Percentiles rank a stretch among this genome's conserved stretches.
Evolutionary conservation across 106 monocot genomes (phyloP).

Genomic region (Amphibolis antarctica): DNA sequence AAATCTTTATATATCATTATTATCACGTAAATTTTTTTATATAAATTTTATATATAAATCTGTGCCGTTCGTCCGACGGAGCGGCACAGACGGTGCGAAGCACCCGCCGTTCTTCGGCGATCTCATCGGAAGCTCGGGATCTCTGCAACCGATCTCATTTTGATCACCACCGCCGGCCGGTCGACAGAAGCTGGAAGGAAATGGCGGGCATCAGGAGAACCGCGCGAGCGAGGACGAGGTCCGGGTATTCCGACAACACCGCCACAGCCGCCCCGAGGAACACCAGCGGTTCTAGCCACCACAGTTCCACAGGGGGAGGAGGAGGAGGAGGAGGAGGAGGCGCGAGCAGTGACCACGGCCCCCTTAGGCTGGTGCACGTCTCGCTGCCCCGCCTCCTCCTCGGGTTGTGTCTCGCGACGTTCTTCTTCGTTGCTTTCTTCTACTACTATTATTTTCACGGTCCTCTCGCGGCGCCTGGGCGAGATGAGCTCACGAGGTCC

Average conservation of each 20-base stretch:
- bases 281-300: not conserved
- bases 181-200: too few species aligned
- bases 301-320: too few species aligned
- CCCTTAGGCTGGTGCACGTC: slow-evolving; percentile 28
- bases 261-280: not conserved
- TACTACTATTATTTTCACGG: not conserved
- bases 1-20: too few species aligned
- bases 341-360: slow-evolving; percentile 30
- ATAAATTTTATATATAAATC: too few species aligned
- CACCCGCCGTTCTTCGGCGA: too few species aligned
- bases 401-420: slow-evolving; percentile 14
- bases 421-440: slow-evolving; percentile 15
- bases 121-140: too few species aligned
- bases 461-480: slow-evolving; percentile 7
- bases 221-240: slow-evolving; percentile 2
- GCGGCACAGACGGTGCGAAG: too few species aligned
- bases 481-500: slow-evolving; percentile 21
- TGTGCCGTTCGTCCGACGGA: too few species aligned
- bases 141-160: too few species aligned
- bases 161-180: too few species aligned
- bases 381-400: slow-evolving; percentile 21
- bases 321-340: slow-evolving; percentile 2
- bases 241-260: not conserved
- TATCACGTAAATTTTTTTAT: too few species aligned
- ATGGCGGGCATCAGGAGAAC: not conserved